These are phyloP conservation scores for Apiospora malaysiana DNA, from an alignment of 2,329 filamentous ascomycete species.

Conservation along the genomic window DNA sequence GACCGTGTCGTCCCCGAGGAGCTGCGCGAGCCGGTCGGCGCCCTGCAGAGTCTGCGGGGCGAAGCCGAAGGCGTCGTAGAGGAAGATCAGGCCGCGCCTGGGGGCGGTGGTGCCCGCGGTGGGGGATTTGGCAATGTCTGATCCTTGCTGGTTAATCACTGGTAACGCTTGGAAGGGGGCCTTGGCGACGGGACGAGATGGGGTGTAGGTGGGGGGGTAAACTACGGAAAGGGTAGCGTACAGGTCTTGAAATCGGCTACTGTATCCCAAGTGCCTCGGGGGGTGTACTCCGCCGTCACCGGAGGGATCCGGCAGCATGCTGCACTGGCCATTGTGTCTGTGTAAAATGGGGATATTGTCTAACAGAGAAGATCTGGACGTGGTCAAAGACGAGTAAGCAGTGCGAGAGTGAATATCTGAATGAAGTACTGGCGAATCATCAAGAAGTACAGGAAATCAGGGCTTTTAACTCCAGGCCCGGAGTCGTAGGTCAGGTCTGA, in stretches of 20 bases:
- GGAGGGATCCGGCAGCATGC: conserved; percentile 45
- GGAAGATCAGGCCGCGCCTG: conserved; percentile 45
- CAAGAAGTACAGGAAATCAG: not conserved
- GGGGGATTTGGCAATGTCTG: conserved; percentile 45
- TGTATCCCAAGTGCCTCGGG: conserved; percentile 47
- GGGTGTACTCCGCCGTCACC: conserved; percentile 45
- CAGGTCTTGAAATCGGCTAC: conserved; percentile 50
- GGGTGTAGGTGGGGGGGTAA: no score
- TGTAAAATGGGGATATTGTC: not conserved
- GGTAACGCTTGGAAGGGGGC: no score
- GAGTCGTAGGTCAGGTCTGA: not conserved
- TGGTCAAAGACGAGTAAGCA: no score
- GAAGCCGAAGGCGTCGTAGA: conserved; percentile 56
- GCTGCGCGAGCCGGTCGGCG: conserved; percentile 49
- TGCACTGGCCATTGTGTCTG: conserved; percentile 25
- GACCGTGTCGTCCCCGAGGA: conserved; percentile 39
- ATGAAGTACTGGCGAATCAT: not conserved
- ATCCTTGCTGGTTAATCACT: not conserved
- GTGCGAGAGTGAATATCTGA: not conserved
- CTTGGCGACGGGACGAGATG: no score
- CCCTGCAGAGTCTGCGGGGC: conserved; percentile 54
- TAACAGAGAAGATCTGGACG: not conserved
- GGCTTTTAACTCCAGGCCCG: not conserved
- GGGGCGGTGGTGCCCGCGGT: conserved; percentile 34
- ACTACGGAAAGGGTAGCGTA: conserved; percentile 30